Evolutionary conservation across 192 early-diverging fungal species (phyloP), one percentile per base, ranked within the genome.

Genomic region (Gorgonomyces haynaldii): DNA sequence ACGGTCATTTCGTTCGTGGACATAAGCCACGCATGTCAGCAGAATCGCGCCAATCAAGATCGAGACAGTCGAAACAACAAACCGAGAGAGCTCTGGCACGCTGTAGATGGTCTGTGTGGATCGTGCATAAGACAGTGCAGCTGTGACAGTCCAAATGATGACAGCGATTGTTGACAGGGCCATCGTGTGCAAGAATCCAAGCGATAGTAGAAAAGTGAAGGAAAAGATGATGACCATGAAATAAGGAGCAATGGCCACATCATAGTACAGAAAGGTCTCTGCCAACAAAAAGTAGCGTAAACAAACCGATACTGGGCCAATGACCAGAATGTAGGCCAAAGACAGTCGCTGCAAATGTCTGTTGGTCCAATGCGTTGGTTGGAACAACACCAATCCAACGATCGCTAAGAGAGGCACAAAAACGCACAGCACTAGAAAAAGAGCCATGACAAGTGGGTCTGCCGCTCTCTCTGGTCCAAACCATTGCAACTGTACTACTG

Each of bases 161-260:
- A 50, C 57, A 6, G 61, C 51, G 24, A 70, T 57, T 2, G 60
- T 6, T 7, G 53, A 42, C 22, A 61, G 57, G 23, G 58, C 16
- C 16, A 69, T 30, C 13, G 64, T 57, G 38, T 66, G 48, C 12
- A 67, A 36, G 39, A 74, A 74, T 1, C 71, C 58, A 19, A 74
- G 45, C 10, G 62, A 37, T 34, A 65, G 56, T 48, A 74, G 67
- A 46, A 66, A 74, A 16, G 62, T 56, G 42, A 53, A 58, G 12
- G 60, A 54, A 22, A 69, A 50, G 10, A 74, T 52, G 10, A 56
- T 55, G 28, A 61, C 54, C 22, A 74, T 74, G 38, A 66, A 74
- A 13, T 67, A 49, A 12, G 71, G 71, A 16, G 71, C 60, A 1
- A 58, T 66, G 35, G 67, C 39, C 32, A 55, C 42, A 9, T 37